Conservation (phyloP, 208 protist genomes). For the Porcisia hertigi region DNA sequence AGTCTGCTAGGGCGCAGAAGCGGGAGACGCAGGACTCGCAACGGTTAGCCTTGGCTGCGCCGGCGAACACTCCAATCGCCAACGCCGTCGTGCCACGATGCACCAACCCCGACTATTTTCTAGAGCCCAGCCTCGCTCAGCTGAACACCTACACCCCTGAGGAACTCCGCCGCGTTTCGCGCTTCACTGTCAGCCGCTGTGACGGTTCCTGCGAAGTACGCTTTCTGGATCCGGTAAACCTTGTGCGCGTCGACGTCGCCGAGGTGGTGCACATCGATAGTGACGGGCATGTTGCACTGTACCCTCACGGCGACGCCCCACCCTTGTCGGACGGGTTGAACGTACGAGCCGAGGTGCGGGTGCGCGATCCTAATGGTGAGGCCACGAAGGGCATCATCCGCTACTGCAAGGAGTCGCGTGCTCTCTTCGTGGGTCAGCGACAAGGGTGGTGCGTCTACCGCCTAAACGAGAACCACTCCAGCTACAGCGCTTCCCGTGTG, state of each 20-base stretch:
- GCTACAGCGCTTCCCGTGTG: neutral
- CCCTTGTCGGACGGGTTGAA: constrained; percentile 48
- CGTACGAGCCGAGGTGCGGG: constrained; percentile 63
- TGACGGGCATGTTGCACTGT: constrained; percentile 69
- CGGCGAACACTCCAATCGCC: neutral
- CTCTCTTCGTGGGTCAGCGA: constrained; percentile 16
- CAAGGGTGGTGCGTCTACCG: constrained; percentile 30
- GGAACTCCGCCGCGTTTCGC: constrained; percentile 51
- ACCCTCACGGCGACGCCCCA: constrained; percentile 40
- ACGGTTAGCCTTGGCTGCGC: neutral
- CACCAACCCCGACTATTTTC: constrained; percentile 53
- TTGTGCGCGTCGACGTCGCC: constrained; percentile 69
- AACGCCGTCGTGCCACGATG: constrained; percentile 57
- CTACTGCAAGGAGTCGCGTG: constrained; percentile 12
- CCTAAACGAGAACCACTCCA: constrained; percentile 17
- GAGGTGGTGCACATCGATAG: constrained; percentile 51
- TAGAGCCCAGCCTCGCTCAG: constrained; percentile 56
- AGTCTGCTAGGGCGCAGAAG: neutral
- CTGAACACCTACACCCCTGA: constrained; percentile 46
- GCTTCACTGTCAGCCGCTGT: constrained; percentile 57
- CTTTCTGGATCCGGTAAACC: constrained; percentile 85
- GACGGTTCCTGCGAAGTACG: constrained; percentile 65
- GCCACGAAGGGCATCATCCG: constrained; percentile 27
- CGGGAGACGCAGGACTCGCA: constrained; percentile 5
- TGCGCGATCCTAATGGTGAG: constrained; percentile 56